Base-by-base conservation (phyloP, 2,329 filamentous ascomycete species). In the Phoma sp. region DNA sequence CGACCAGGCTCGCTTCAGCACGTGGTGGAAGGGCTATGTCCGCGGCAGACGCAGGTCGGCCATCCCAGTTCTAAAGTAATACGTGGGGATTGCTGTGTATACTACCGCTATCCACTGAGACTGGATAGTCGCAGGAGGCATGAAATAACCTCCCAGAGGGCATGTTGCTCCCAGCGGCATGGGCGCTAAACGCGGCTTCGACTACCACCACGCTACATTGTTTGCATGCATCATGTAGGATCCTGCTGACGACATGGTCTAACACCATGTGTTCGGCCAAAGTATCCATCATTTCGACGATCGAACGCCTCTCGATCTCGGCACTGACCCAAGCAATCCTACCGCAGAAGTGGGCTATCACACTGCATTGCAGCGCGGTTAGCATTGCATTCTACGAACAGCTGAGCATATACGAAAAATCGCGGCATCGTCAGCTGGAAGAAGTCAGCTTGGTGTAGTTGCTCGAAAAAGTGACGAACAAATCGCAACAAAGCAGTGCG, bases 341-440 rank as follows among this genome's bases (percentile, higher is more conserved):
- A 57, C 57, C 57, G 56, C 43, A 45, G 18, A 21, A 56, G 56
- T 49, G 61, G 42, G 45, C 42, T 36, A 37, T 61, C 46, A 61
- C 57, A 51, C 39, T 60, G 56, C 62, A 60, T 58, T 33, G 38
- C 46, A 55, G 29, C 29, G 40, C 45, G 28, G 43, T 25, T 38
- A 28, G n/a, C n/a, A 15, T 40, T 20, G 49, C 37, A 7, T 30
- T n/a, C 32, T 39, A 38, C 38, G 32, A 43, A 43, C 23, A 18
- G 20, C 32, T 43, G 37, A 36, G 14, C 42, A 23, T 15, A 21
- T 29, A 34, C 23, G 40, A 43, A 18, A 48, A 42, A 18, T 20
- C 32, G 49, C 33, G 37, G 48, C 33, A 48, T 38, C 26, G 37
- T 56, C 46, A 61, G 47, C 49, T 48, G 33, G 25, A 34, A 38